A percentile compares a stretch with the other conserved stretches of the same genome.
Conservation (phyloP, 1,284 basidiomycete species). For the Ustilago bromivora region DNA sequence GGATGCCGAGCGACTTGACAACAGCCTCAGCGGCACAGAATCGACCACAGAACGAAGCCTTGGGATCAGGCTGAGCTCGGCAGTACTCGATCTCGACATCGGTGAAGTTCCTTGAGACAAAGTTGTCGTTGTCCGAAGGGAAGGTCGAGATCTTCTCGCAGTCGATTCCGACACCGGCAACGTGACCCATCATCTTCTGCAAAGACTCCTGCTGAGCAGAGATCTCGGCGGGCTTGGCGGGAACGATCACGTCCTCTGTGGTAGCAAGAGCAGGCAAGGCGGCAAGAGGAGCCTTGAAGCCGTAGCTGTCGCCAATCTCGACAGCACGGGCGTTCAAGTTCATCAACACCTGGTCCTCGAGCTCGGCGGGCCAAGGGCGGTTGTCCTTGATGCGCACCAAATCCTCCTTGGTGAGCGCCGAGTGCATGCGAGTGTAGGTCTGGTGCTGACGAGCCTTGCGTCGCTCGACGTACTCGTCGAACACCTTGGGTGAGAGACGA, state of each 20-base stretch:
- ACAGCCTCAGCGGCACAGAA: constrained; percentile 98
- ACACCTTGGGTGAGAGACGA: constrained; percentile 79
- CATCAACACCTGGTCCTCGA: constrained; percentile 87
- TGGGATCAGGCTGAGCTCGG: constrained; percentile 83
- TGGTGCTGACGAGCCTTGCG: constrained; percentile 57
- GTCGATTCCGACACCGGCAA: constrained; percentile 77
- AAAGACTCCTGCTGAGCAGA: constrained; percentile 55
- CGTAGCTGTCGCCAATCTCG: constrained; percentile 59
- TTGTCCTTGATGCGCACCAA: constrained; percentile 91
- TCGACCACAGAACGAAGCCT: constrained; percentile 91
- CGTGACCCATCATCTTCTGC: constrained; percentile 72
- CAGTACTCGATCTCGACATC: constrained; percentile 89
- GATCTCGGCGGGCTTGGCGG: constrained; percentile 54
- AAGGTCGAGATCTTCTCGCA: constrained; percentile 91
- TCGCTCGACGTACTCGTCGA: constrained; percentile 78
- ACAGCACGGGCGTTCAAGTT: constrained; percentile 85
- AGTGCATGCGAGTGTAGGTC: constrained; percentile 66
- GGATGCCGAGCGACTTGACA: constrained; percentile 94
- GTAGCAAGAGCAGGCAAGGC: constrained; percentile 49
- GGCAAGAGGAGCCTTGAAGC: constrained; percentile 60
- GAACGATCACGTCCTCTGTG: constrained; percentile 32
- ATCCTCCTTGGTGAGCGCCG: constrained; percentile 61
- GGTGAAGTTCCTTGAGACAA: constrained; percentile 92
- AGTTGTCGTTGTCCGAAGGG: constrained; percentile 88
- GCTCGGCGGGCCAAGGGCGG: constrained; percentile 88